A percentile compares a stretch with the other conserved stretches of the same genome.
These are phyloP conservation scores for Fraxinus sp. DNA, from an alignment of 305 asterid species.

Conservation along the genomic window DNA sequence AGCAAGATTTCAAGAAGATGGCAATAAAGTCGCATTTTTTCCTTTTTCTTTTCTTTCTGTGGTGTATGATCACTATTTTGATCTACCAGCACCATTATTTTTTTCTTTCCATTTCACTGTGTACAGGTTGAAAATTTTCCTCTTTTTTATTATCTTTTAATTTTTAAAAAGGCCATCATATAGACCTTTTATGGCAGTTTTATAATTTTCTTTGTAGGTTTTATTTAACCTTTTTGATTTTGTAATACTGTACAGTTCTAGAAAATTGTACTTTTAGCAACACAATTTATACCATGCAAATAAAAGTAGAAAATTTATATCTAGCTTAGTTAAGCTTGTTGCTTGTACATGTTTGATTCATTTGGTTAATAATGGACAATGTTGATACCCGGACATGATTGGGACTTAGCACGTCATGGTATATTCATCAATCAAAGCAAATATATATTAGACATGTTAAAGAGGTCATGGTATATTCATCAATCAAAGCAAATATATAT, in stretches of 20 bases:
- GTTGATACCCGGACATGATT: neutral
- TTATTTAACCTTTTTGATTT: neutral
- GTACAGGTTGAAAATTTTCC: neutral
- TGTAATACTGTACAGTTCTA: neutral
- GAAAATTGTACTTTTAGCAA: neutral
- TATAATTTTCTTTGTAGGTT: neutral
- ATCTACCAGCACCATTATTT: conserved; percentile 1
- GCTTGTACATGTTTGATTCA: neutral
- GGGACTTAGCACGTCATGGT: neutral
- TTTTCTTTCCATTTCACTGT: neutral
- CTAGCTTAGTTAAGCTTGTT: neutral
- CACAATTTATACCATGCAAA: neutral
- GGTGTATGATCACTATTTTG: neutral
- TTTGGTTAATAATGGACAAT: neutral
- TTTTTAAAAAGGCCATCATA: neutral
- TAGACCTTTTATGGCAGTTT: neutral
- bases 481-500: too few relatives aligned
- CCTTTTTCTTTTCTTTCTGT: neutral
- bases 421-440: too few relatives aligned
- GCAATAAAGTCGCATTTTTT: neutral
- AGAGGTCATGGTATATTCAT: too few relatives aligned
- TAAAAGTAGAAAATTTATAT: neutral
- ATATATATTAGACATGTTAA: too few relatives aligned
- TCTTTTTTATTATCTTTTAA: neutral
- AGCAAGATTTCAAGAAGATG: neutral